phyloP scores from a whole-genome alignment of 1,139 yeast species.

The Candida gigantensis region DNA sequence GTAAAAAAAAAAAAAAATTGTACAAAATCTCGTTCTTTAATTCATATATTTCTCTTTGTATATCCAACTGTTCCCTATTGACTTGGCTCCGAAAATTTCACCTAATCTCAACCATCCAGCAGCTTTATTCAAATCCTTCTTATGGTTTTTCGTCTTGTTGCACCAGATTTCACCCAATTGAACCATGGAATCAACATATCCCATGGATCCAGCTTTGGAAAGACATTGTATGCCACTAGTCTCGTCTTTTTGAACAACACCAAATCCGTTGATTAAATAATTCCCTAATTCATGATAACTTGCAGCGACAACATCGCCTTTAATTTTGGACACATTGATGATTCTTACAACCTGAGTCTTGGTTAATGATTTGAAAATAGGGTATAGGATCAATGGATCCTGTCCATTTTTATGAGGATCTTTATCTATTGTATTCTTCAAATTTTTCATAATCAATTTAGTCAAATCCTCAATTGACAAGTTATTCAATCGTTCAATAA shows the following conservation, averaged over 20 bases:
- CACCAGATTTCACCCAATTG: slow-evolving; percentile 74
- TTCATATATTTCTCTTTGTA: slow-evolving; percentile 65
- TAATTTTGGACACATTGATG: slow-evolving; percentile 26
- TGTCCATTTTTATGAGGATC: slow-evolving; percentile 23
- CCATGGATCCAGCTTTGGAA: slow-evolving; percentile 69
- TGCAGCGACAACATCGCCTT: slow-evolving; percentile 31
- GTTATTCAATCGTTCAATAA: slow-evolving; percentile 27
- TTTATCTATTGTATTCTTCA: slow-evolving; percentile 19
- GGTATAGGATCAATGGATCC: slow-evolving; percentile 32
- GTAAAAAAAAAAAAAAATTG: no score
- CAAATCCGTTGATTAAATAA: slow-evolving; percentile 61
- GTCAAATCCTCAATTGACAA: slow-evolving; percentile 35
- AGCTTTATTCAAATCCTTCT: slow-evolving; percentile 63
- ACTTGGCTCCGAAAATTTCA: slow-evolving; percentile 61
- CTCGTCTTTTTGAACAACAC: slow-evolving; percentile 55
- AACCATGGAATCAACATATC: slow-evolving; percentile 68
- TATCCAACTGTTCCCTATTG: slow-evolving; percentile 78
- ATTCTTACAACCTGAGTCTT: slow-evolving; percentile 29
- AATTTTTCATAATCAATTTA: slow-evolving; percentile 25
- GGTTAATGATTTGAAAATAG: slow-evolving; percentile 28
- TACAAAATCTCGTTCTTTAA: background rate
- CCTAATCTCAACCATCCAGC: slow-evolving; percentile 74
- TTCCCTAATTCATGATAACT: slow-evolving; percentile 61
- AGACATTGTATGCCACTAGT: slow-evolving; percentile 57
- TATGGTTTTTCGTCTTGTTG: slow-evolving; percentile 52